Evolutionary conservation across 306 rosid genomes (phyloP).

Genomic region (Ormosia semicastrata): DNA sequence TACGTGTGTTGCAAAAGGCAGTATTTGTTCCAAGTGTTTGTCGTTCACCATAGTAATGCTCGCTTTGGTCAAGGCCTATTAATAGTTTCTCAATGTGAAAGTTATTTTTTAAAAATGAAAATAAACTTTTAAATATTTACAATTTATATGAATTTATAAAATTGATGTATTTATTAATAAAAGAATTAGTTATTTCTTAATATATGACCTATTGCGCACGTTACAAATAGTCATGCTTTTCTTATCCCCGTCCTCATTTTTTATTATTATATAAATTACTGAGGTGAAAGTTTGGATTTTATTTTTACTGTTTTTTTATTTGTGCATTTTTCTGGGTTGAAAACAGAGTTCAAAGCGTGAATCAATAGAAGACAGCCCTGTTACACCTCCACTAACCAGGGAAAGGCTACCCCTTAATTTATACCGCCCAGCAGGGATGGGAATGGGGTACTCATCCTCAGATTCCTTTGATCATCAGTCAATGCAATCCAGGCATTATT

Average conservation of each 20-base stretch:
- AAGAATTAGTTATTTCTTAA: neutral
- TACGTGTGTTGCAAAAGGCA: neutral
- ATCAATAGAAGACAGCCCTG: constrained; percentile 33
- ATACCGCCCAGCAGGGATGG: constrained; percentile 30
- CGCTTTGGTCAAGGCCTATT: neutral
- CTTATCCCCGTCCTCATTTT: neutral
- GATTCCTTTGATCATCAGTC: constrained; percentile 35
- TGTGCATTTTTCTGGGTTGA: neutral
- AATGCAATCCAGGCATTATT: constrained; percentile 33
- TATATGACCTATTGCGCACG: no score
- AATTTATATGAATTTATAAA: neutral
- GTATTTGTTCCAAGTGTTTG: neutral
- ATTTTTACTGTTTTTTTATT: neutral
- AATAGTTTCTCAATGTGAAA: neutral
- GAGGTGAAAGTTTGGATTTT: neutral
- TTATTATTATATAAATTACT: neutral
- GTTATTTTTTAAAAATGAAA: neutral
- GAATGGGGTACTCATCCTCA: constrained; percentile 38
- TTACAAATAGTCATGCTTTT: neutral
- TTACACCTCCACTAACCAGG: constrained; percentile 32
- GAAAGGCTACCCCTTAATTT: constrained; percentile 31
- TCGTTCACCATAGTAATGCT: neutral
- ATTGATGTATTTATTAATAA: neutral
- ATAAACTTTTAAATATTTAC: neutral
- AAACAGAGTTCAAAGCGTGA: constrained; percentile 34